Evolutionary conservation across 495 filamentous ascomycete species (phyloP).

Genomic region (Amniculicola lignicola): DNA sequence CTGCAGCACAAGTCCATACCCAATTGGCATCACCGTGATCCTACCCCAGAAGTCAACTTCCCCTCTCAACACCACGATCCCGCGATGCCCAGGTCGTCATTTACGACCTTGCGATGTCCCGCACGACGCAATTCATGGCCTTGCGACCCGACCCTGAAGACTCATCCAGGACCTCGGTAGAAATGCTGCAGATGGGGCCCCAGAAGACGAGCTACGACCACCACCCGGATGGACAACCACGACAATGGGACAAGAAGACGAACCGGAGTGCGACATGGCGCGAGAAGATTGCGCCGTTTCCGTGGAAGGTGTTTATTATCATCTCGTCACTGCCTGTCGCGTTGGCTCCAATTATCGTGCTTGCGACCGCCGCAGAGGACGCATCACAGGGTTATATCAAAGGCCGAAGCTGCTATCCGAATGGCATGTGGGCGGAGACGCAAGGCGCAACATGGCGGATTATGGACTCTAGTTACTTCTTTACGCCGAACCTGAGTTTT

Average conservation of each 20-base stretch:
- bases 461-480: constrained; percentile 29
- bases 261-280: not conserved
- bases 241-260: not conserved
- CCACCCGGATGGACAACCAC: not conserved
- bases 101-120: not conserved
- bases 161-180: not conserved
- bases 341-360: constrained; percentile 14
- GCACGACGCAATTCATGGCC: not conserved
- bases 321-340: constrained; percentile 9
- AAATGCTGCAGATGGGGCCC: constrained; percentile 1
- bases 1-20: not conserved
- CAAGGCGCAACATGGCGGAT: constrained; percentile 26
- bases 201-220: too few relatives aligned
- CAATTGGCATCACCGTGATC: not conserved
- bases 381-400: constrained; percentile 8
- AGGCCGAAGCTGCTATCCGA: constrained; percentile 18
- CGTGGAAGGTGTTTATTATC: constrained; percentile 12
- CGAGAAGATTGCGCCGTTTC: constrained; percentile 6
- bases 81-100: not conserved
- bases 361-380: constrained; percentile 13
- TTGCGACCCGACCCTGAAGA: constrained; percentile 2
- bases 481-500: constrained; percentile 48
- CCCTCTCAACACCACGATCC: not conserved
- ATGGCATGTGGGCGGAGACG: constrained; percentile 23
- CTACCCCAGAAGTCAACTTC: not conserved